Conservation (phyloP, 768 basidiomycete genomes). For the Cyathus striatus region DNA sequence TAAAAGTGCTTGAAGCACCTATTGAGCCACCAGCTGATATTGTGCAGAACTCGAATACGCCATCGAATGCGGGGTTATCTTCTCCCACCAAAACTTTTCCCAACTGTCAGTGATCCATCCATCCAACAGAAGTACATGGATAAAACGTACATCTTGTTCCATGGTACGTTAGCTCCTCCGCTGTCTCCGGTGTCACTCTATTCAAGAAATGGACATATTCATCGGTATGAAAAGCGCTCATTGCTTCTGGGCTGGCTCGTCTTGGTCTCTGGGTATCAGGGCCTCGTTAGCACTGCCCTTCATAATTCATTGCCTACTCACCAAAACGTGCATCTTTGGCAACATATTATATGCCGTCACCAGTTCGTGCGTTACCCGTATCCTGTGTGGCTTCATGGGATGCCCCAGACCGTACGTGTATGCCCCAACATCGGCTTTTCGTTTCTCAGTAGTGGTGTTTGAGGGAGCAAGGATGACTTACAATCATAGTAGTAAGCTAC, state of each 20-base stretch:
- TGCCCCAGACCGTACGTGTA: conserved; percentile 85
- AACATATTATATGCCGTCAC: conserved; percentile 89
- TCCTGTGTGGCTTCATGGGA: conserved; percentile 95
- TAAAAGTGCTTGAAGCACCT: conserved; percentile 50
- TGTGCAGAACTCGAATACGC: conserved; percentile 94
- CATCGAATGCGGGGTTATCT: conserved; percentile 96
- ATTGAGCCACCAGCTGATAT: conserved; percentile 96
- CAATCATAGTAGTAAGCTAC: conserved; percentile 82
- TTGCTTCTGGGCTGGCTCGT: conserved; percentile 64
- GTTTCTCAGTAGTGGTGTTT: not conserved
- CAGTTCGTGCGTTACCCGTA: conserved; percentile 90
- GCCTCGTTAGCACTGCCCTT: no score
- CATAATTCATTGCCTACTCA: no score
- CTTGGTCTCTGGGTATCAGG: conserved; percentile 48
- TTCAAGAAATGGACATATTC: conserved; percentile 94
- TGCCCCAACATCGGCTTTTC: conserved; percentile 59
- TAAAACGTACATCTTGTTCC: conserved; percentile 74
- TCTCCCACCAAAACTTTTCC: conserved; percentile 67
- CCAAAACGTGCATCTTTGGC: conserved; percentile 90
- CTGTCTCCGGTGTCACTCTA: conserved; percentile 88
- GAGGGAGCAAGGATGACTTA: conserved; percentile 22
- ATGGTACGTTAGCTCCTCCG: conserved; percentile 77
- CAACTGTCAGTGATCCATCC: no score
- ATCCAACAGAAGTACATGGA: not conserved
- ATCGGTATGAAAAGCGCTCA: conserved; percentile 97